Evolutionary conservation across 2,329 filamentous ascomycete genomes (phyloP).

Genomic region (Clonostachys solani): DNA sequence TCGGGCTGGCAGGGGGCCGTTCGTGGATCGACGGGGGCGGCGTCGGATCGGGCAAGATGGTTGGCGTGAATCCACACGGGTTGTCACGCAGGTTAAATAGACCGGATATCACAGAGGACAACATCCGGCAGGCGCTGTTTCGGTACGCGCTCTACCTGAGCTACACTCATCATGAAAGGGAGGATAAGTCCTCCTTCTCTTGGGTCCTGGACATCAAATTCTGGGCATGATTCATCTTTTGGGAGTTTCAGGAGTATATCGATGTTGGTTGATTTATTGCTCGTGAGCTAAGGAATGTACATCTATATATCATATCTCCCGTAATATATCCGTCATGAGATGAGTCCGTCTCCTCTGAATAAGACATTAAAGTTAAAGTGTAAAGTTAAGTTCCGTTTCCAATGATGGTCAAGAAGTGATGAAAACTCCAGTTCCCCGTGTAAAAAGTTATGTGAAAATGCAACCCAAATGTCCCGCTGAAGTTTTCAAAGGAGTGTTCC

Average conservation of each 20-base stretch:
- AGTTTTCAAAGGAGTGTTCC: no score
- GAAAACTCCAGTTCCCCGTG: no score
- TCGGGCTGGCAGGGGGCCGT: constrained; percentile 9
- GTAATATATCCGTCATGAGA: no score
- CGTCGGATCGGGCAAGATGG: neutral
- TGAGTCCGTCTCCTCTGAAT: no score
- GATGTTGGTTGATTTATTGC: neutral
- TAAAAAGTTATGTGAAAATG: no score
- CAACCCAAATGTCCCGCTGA: no score
- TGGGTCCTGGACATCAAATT: no score
- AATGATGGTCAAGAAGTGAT: no score
- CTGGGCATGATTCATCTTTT: constrained; percentile 21
- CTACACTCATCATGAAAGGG: constrained; percentile 16
- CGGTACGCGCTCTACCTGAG: constrained; percentile 27
- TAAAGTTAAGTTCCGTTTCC: no score
- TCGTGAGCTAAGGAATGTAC: no score
- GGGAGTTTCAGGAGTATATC: neutral
- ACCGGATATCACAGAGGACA: constrained; percentile 15
- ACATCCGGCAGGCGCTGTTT: constrained; percentile 19
- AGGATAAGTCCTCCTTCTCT: constrained; percentile 11
- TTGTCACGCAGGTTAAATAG: constrained; percentile 2
- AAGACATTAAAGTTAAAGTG: no score
- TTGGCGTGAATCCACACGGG: neutral
- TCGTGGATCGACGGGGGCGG: neutral
- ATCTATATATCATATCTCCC: no score